phyloP scores from a whole-genome alignment of 106 monocot genomes.

The Allium cepa region DNA sequence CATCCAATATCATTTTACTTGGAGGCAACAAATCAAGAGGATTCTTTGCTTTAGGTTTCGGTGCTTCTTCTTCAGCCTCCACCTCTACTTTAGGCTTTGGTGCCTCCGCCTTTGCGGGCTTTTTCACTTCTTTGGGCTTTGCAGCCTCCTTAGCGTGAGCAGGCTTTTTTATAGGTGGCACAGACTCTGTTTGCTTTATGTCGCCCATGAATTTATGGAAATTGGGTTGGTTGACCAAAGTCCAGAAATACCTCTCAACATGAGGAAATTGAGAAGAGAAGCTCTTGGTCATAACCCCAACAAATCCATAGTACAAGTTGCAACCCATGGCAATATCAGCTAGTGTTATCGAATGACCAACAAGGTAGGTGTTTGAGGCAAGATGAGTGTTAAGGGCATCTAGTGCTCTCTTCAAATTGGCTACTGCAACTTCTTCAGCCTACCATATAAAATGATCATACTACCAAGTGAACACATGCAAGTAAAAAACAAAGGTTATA shows the following conservation, averaged over 20 bases:
- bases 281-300: constrained; percentile 46
- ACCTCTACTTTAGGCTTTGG: constrained; percentile 48
- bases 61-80: constrained; percentile 53
- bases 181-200: constrained; percentile 55
- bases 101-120: constrained; percentile 37
- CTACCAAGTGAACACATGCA: too few species aligned
- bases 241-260: constrained; percentile 92
- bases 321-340: constrained; percentile 75
- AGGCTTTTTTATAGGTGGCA: constrained; percentile 49
- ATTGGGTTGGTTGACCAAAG: constrained; percentile 75
- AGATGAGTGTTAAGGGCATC: constrained; percentile 60
- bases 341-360: constrained; percentile 81
- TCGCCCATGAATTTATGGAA: constrained; percentile 57
- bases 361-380: constrained; percentile 63
- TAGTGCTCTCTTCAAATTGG: constrained; percentile 56
- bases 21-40: constrained; percentile 79
- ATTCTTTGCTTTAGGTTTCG: constrained; percentile 78
- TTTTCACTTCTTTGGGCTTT: constrained; percentile 42
- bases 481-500: too few species aligned
- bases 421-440: constrained; percentile 60
- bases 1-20: constrained; percentile 88
- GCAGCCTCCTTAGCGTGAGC: constrained; percentile 42
- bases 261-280: constrained; percentile 84
- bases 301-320: constrained; percentile 55
- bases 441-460: constrained; percentile 7